Base-by-base conservation (phyloP, 176 grass and related monocot species). In the Leersia perrieri region DNA sequence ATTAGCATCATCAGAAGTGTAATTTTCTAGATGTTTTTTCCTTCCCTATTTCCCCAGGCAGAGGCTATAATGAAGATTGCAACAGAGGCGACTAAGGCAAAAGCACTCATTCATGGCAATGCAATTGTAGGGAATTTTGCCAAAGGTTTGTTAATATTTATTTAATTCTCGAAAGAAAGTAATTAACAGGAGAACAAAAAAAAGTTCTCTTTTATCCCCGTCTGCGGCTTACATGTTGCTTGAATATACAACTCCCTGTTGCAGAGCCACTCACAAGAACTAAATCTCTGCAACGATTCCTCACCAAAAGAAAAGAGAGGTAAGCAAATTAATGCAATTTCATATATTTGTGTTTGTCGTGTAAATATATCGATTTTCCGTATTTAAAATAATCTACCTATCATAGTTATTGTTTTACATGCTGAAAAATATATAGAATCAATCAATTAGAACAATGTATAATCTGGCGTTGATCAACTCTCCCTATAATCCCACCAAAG, bases 251-350 rank as follows among this genome's bases (percentile, higher is more conserved):
- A 14, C 63, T 82, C 29, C 44, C 84, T 28, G n/a, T 82, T 63
- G 62, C 61, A 92, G 85, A 92, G 34, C 91, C 94, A 2, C 80
- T 93, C 31, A 71, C 91, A 35, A 88, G 94, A 76, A 91, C 89
- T 39, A 91, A 87, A 68, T 97, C 94, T 28, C 32, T 97, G 78
- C 94, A 91, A 65, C 88, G 83, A 27, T 97, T 97, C 70, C 69
- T 97, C 9, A 74, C 29, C 18, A 97, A 89, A 81, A 66, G 91
- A 57, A 91, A 93, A 67, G 72, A 84, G 66, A 91, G 94, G 94
- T 97, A 92, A 4, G 25, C 53, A 23, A 16, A 70, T n/a, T n/a
- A n/a, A n/a, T 34, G 5, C 31, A 66, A 66, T 53, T n/a, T 22
- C 49, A 53, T 51, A 51, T 51, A 6, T 53, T n/a, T 18, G 7